Evolutionary conservation across 1,284 basidiomycete species (phyloP).

Genomic region (Heterobasidion irregulare): DNA sequence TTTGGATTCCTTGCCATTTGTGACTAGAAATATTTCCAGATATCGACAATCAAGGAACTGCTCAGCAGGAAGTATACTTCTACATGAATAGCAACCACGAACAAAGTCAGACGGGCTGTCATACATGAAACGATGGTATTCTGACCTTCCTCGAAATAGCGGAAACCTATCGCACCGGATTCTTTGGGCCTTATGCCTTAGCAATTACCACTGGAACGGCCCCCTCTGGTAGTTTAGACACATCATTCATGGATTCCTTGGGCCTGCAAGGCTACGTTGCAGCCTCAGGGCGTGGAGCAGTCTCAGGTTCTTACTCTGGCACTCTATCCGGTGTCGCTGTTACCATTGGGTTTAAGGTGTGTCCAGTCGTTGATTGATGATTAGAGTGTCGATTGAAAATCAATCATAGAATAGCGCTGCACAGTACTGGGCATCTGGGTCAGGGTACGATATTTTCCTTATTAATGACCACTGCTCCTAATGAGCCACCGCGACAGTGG

Average conservation of each 20-base stretch:
- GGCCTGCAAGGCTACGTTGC: background rate
- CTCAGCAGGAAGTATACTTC: background rate
- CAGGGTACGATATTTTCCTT: background rate
- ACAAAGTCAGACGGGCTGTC: background rate
- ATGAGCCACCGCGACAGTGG: background rate
- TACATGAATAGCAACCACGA: background rate
- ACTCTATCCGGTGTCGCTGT: background rate
- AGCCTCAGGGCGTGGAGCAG: background rate
- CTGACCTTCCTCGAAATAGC: background rate
- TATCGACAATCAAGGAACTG: background rate
- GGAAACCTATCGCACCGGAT: background rate
- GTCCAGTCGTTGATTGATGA: background rate
- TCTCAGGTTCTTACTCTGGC: background rate
- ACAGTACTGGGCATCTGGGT: background rate
- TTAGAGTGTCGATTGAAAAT: background rate
- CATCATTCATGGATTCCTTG: background rate
- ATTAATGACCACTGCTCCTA: too few relatives aligned
- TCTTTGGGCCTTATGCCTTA: background rate
- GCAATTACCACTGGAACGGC: background rate
- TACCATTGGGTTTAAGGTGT: background rate
- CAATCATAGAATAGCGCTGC: background rate
- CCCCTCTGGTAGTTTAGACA: background rate
- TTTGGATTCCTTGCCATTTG: background rate
- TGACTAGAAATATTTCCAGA: background rate
- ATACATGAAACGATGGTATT: background rate